Conservation (phyloP, 2,329 filamentous ascomycete species). For the Cercospora janseana region DNA sequence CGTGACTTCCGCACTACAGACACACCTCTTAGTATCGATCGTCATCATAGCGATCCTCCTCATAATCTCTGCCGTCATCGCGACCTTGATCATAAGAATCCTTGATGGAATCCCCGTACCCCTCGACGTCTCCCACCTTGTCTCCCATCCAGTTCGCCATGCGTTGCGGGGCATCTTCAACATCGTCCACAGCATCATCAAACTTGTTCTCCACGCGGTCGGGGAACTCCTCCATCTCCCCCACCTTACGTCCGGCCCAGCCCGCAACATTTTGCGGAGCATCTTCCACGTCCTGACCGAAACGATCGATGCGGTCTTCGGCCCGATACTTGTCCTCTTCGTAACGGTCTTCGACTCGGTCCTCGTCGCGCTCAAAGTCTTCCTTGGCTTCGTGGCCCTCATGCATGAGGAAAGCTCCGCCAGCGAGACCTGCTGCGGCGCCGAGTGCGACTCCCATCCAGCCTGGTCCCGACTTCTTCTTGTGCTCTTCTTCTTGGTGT, state of each 20-base stretch:
- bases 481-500: constrained; percentile 28
- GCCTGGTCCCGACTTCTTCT: constrained; percentile 33
- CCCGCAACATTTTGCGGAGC: constrained; percentile 46
- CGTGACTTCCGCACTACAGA: no score
- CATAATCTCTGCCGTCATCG: constrained; percentile 32
- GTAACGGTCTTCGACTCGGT: constrained; percentile 29
- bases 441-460: constrained; percentile 43
- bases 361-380: constrained; percentile 33
- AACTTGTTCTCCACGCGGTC: constrained; percentile 37
- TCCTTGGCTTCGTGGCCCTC: constrained; percentile 45
- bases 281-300: constrained; percentile 36
- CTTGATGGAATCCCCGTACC: constrained; percentile 42
- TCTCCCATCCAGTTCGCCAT: constrained; percentile 39
- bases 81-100: constrained; percentile 47
- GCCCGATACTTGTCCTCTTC: constrained; percentile 19
- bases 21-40: constrained; percentile 8
- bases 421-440: constrained; percentile 44
- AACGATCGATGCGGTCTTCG: constrained; percentile 24
- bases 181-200: constrained; percentile 36
- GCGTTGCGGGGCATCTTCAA: constrained; percentile 40
- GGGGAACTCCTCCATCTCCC: constrained; percentile 44
- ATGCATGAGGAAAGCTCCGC: constrained; percentile 47
- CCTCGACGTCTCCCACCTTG: constrained; percentile 43
- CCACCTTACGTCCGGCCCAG: constrained; percentile 45
- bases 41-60: constrained; percentile 18